phyloP scores from a whole-genome alignment of 192 early-diverging fungal genomes.

The Oehlia diaphana region DNA sequence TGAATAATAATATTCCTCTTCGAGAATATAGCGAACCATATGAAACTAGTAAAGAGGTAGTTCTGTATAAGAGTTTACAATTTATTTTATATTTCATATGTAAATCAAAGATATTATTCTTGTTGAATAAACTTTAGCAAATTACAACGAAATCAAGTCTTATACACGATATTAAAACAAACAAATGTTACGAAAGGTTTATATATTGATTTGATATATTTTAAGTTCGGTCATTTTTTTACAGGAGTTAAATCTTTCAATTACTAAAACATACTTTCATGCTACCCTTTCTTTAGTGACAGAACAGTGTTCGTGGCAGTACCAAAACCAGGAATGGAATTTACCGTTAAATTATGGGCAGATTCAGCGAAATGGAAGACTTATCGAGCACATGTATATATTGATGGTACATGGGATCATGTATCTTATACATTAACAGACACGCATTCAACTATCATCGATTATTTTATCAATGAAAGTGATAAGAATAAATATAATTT shows the following conservation, averaged over 20 bases:
- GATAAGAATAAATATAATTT: background rate
- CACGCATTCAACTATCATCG: background rate
- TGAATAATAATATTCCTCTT: background rate
- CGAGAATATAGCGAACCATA: background rate
- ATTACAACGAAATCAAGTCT: background rate
- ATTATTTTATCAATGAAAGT: background rate
- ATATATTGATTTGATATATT: background rate
- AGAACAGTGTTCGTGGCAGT: background rate
- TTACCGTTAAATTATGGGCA: background rate
- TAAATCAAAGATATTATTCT: background rate
- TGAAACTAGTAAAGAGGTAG: background rate
- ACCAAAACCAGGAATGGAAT: background rate
- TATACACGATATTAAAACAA: background rate
- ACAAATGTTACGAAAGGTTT: background rate
- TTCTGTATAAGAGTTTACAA: background rate
- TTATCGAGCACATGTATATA: background rate
- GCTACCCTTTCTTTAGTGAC: background rate
- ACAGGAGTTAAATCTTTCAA: background rate
- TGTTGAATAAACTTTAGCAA: background rate
- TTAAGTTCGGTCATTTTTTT: background rate
- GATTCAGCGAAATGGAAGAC: background rate
- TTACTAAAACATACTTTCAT: too few species aligned
- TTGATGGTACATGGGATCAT: background rate
- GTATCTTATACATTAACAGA: background rate
- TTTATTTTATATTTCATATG: background rate